A percentile compares a stretch with the other conserved stretches of the same genome.
Evolutionary conservation across 306 rosid genomes (phyloP).

Genomic region (Biancaea sappan): DNA sequence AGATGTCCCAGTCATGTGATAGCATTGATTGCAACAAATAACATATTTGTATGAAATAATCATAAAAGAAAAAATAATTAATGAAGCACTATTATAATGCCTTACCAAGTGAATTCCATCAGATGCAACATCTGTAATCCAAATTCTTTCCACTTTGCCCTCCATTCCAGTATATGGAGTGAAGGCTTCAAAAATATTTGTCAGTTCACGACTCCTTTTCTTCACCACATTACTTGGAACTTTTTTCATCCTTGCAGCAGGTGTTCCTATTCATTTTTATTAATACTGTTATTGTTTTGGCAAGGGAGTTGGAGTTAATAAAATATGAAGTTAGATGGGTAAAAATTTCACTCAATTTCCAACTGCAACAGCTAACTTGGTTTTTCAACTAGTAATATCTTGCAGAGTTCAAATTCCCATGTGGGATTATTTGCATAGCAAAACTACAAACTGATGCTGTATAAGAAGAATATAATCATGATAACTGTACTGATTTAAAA

Average conservation of each 20-base stretch:
- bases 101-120: slow-evolving; percentile 95
- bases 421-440: background rate
- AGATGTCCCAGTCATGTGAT: background rate
- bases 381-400: background rate
- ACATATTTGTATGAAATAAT: slow-evolving; percentile 18
- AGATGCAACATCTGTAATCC: slow-evolving; percentile 93
- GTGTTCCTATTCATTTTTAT: slow-evolving; percentile 68
- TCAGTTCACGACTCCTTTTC: slow-evolving; percentile 92
- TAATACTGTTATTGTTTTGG: slow-evolving; percentile 1
- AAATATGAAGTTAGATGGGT: background rate
- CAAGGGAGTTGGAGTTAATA: background rate
- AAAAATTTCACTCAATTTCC: background rate
- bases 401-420: background rate
- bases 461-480: background rate
- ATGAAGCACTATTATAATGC: slow-evolving; percentile 7
- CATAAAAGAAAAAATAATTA: slow-evolving; percentile 4
- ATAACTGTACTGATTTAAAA: background rate
- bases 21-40: slow-evolving; percentile 12
- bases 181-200: slow-evolving; percentile 86
- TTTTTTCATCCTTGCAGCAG: slow-evolving; percentile 98
- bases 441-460: background rate
- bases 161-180: slow-evolving; percentile 87
- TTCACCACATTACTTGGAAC: slow-evolving; percentile 89
- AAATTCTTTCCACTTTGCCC: slow-evolving; percentile 89
- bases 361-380: background rate